Base-by-base conservation (phyloP, 768 basidiomycete genomes). In the Amanita jacksonii region DNA sequence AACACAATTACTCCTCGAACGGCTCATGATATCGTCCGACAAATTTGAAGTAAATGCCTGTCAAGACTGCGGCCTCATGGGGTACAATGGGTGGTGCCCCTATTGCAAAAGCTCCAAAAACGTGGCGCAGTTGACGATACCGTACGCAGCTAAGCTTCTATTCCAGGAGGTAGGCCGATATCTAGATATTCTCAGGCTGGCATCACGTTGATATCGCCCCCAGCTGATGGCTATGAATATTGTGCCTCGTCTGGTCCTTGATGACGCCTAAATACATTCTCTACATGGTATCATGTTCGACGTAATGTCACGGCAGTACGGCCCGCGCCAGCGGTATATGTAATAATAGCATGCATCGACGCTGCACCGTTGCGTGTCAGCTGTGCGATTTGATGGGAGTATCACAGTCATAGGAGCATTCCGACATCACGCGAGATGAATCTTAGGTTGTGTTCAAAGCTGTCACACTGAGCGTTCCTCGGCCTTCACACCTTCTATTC, bases 21-120 rank as follows among this genome's bases (percentile, higher is more conserved):
- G 96, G 19, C 74, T 99, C 12, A 99, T 99, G 96, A 93, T 98
- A 49, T 98, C 94, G 5, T 96, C 92, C 18, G 96, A 99, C 65
- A 89, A 89, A 56, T 99, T 98, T 57, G 89, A 96, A 61, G 89
- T 96, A 41, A 88, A 94, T 54, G 93, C 93, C 9, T 99, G 96
- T 59, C 76, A 91, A 54, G 77, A 83, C 46, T 99, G 96, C 60
- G 96, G 96, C 6, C 65, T 97, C 52, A 83, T 98, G 76, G 96
- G 93, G 3, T 88, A 89, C 60, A 81, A 85, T 56, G 88, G 89
- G 46, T 97, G 92, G 91, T 97, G 93, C 62, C 77, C 88, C n/a
- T 90, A 89, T 55, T 98, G 94, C 78, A 94, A 96, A 69, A 91
- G 85, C 54, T 92, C 90, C 36, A 96, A 97, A 66, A 83, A 85